These are phyloP conservation scores for Lophium mytilinum DNA, from an alignment of 495 filamentous ascomycete species.

Conservation along the genomic window DNA sequence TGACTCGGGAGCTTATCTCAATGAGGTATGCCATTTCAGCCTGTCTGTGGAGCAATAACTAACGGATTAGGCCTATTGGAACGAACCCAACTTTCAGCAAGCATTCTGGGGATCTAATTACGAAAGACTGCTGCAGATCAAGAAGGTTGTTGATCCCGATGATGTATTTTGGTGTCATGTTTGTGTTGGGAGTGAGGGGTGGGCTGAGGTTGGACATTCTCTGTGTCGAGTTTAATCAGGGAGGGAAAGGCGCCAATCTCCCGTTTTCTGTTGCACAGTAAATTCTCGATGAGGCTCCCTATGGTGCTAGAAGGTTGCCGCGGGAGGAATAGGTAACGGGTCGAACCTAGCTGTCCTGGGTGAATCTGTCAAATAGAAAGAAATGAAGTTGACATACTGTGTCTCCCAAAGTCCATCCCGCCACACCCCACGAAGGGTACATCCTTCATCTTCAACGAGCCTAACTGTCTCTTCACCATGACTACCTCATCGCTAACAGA, in stretches of 20 bases:
- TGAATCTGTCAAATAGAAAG: no score
- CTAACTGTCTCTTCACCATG: slow-evolving; percentile 27
- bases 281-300: not conserved
- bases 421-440: slow-evolving; percentile 30
- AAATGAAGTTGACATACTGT: slow-evolving; percentile 18
- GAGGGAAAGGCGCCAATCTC: no score
- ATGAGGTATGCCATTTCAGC: not conserved
- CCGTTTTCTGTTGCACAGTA: not conserved
- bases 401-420: slow-evolving; percentile 32
- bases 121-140: not conserved
- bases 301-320: no score
- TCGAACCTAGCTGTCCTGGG: no score
- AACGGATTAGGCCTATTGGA: not conserved
- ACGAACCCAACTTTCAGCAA: not conserved
- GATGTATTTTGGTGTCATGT: not conserved
- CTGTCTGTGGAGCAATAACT: no score
- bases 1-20: not conserved
- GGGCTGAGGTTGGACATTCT: not conserved
- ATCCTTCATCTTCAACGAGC: slow-evolving; percentile 24
- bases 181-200: not conserved
- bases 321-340: no score
- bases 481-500: slow-evolving; percentile 26
- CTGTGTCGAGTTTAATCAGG: not conserved
- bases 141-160: not conserved
- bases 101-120: not conserved